phyloP scores from a whole-genome alignment of 768 basidiomycete genomes.

The Hericium coralloides region DNA sequence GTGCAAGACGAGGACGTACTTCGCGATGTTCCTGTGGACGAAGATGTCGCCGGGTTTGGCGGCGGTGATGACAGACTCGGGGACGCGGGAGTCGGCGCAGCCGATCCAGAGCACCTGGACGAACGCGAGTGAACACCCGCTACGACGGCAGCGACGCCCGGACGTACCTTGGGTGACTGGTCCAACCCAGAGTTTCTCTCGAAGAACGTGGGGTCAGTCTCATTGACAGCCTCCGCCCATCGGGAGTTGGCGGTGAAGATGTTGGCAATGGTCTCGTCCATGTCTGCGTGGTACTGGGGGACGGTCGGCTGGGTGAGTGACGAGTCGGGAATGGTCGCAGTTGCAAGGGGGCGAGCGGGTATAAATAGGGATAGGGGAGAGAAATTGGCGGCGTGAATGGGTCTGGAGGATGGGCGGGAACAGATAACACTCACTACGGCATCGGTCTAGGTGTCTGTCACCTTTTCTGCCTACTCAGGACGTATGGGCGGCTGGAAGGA shows the following conservation, averaged over 20 bases:
- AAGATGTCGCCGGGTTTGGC: conserved; percentile 75
- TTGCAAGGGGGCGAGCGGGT: neutral
- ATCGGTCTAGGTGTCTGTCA: neutral
- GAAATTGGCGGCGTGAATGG: neutral
- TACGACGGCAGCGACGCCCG: neutral
- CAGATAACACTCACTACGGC: neutral
- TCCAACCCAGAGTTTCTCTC: conserved; percentile 41
- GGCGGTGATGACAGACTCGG: conserved; percentile 64
- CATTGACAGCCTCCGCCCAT: conserved; percentile 59
- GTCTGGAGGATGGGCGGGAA: neutral
- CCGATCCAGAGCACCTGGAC: conserved; percentile 68
- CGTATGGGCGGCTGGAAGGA: too few species aligned
- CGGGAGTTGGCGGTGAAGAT: conserved; percentile 47
- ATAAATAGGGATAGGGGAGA: neutral
- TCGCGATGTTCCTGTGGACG: conserved; percentile 81
- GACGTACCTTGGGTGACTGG: conserved; percentile 55
- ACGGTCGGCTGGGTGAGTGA: neutral
- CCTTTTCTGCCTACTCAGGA: too few species aligned
- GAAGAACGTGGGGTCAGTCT: conserved; percentile 58
- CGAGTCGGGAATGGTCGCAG: neutral
- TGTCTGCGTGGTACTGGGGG: neutral
- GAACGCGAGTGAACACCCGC: neutral
- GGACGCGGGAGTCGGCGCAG: conserved; percentile 80
- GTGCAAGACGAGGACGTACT: conserved; percentile 37
- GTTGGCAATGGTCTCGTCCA: conserved; percentile 18